Base-by-base conservation (phyloP, 2,329 filamentous ascomycete species). In the Trichoderma semiorbis region DNA sequence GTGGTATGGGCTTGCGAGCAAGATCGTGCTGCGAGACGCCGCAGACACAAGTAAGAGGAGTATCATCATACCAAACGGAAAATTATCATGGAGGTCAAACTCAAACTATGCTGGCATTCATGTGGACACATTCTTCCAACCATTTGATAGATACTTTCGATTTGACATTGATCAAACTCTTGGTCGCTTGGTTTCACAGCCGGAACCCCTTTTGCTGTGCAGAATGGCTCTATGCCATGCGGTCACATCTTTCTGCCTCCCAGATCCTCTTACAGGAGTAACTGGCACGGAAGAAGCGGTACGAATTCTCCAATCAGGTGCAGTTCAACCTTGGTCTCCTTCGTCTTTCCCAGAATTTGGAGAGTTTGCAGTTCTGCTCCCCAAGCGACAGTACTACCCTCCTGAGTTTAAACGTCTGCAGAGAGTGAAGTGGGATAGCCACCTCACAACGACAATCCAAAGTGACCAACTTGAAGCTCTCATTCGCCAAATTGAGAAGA, bases 231-330 rank as follows among this genome's bases (percentile, higher is more conserved):
- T 85, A 5, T 77, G 89, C 1, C 90, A 93, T 75, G 90, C 90
- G 0, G 78, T 85, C 5, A 92, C 90, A 0, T 90, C 90, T 0
- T 88, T 85, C 36, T 75, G 85, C 0, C 43, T 92, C 0, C 85
- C 87, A 0, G 91, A 92, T 75, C 79, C 82, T 0, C 81, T 92
- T 0, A 92, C 89, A 0, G 80, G 83, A 0, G 82, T 84, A 0
- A 92, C 89, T 0, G 91, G 91, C 0, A 85, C 84, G 0, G 90
- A 92, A 75, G 89, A 91, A 77, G 85, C 88, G 0, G 72, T 89
- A 0, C 78, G 83, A 2, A 84, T 82, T 32, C 79, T 92, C 0
- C 75, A 78, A 3, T 87, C 88, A 0, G 87, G 85, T 0, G 78
- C 79, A 2, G 86, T 84, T 39, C 85, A 87, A 39, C 86, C 87